phyloP scores from a whole-genome alignment of 352 stramenopile species.

The Discostella stelligera region DNA sequence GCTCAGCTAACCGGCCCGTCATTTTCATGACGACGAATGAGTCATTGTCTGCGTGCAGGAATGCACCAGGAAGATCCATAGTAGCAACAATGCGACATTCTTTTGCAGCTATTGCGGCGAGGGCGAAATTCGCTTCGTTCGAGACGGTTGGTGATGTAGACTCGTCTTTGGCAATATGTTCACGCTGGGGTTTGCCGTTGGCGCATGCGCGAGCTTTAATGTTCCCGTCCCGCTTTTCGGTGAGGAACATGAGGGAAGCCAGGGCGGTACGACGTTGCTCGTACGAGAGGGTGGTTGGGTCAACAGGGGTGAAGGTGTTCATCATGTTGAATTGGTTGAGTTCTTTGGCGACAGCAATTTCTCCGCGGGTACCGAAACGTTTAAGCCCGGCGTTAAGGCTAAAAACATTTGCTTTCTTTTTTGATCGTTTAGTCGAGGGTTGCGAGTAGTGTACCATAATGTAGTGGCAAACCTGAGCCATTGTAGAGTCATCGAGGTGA shows the following conservation, averaged over 20 bases:
- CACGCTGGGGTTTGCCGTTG: too few species aligned
- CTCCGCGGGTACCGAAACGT: neutral
- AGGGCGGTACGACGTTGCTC: neutral
- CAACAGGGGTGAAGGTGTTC: neutral
- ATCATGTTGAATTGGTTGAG: neutral
- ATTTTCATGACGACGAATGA: neutral
- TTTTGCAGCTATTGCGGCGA: neutral
- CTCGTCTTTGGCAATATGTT: neutral
- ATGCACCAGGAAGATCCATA: constrained; percentile 15
- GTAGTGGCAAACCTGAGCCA: neutral
- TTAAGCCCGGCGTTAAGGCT: neutral
- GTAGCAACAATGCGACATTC: neutral
- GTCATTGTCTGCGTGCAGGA: constrained; percentile 8
- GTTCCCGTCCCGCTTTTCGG: too few species aligned
- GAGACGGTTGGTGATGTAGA: neutral
- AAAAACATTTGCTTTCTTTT: neutral
- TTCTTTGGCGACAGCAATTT: neutral
- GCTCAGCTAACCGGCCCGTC: neutral
- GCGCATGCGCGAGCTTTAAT: too few species aligned
- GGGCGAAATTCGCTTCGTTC: neutral
- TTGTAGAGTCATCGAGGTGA: neutral
- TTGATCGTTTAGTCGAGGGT: neutral
- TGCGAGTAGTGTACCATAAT: neutral
- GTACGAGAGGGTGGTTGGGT: neutral
- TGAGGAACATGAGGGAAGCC: too few species aligned